Conservation (phyloP, 441 rosid genomes). For the Corymbia calophylla region DNA sequence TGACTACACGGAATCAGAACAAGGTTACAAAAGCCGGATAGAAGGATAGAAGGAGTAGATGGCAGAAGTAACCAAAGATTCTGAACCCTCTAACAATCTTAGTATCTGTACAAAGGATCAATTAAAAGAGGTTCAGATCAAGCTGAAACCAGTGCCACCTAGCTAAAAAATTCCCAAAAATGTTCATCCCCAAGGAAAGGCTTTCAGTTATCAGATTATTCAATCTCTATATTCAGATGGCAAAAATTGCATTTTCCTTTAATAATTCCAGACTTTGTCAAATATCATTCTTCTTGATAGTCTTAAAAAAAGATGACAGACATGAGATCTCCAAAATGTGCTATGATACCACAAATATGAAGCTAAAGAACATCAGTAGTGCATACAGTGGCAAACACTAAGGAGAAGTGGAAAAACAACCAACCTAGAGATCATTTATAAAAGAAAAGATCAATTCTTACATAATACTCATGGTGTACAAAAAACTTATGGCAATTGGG, state of each 20-base stretch:
- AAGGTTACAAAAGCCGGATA: not conserved
- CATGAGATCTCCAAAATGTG: not conserved
- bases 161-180: not conserved
- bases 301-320: not conserved
- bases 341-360: not conserved
- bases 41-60: not conserved
- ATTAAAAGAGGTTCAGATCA: not conserved
- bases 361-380: not conserved
- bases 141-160: not conserved
- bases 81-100: not conserved
- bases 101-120: not conserved
- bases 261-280: not conserved
- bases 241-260: not conserved
- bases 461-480: not conserved
- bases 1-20: not conserved
- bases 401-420: not conserved
- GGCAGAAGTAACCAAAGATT: not conserved
- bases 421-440: not conserved
- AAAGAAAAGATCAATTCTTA: not conserved
- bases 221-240: not conserved
- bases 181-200: not conserved
- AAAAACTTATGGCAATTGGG: not conserved
- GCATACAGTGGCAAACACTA: not conserved
- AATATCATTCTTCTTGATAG: not conserved
- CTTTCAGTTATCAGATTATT: not conserved